Evolutionary conservation across 1,284 basidiomycete species (phyloP).

Genomic region (Sanghuangporus baumii): DNA sequence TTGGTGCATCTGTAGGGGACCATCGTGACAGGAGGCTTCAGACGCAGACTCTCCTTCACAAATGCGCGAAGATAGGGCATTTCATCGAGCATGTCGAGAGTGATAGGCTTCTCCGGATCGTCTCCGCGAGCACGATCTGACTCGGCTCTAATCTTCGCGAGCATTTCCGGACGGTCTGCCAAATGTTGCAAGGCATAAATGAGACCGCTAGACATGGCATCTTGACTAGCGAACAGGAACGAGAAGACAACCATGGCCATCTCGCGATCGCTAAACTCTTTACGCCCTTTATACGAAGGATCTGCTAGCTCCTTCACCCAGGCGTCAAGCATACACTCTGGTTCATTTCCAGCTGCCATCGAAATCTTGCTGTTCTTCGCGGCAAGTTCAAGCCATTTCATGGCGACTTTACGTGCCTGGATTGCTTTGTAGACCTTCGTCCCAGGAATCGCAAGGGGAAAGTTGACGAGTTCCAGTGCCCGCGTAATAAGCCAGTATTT

Average conservation of each 20-base stretch:
- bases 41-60: constrained; percentile 87
- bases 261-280: constrained; percentile 90
- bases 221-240: constrained; percentile 97
- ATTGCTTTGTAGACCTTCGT: constrained; percentile 96
- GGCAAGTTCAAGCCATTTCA: constrained; percentile 81
- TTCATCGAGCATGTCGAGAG: constrained; percentile 85
- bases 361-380: constrained; percentile 78
- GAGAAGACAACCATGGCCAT: constrained; percentile 96
- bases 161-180: constrained; percentile 85
- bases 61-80: constrained; percentile 93
- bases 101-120: constrained; percentile 77
- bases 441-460: constrained; percentile 92
- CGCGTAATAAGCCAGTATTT: constrained; percentile 97
- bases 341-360: constrained; percentile 79
- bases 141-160: constrained; percentile 89
- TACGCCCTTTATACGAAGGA: constrained; percentile 69
- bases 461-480: constrained; percentile 97
- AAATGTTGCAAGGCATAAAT: constrained; percentile 97
- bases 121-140: constrained; percentile 81
- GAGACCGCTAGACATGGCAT: constrained; percentile 93
- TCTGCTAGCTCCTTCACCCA: constrained; percentile 81
- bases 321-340: constrained; percentile 88
- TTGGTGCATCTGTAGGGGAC: constrained; percentile 91
- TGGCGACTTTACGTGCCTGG: constrained; percentile 85
- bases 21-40: constrained; percentile 92